Evolutionary conservation across 345 rosid species (phyloP).

Genomic region (Rubroshorea leprosula): DNA sequence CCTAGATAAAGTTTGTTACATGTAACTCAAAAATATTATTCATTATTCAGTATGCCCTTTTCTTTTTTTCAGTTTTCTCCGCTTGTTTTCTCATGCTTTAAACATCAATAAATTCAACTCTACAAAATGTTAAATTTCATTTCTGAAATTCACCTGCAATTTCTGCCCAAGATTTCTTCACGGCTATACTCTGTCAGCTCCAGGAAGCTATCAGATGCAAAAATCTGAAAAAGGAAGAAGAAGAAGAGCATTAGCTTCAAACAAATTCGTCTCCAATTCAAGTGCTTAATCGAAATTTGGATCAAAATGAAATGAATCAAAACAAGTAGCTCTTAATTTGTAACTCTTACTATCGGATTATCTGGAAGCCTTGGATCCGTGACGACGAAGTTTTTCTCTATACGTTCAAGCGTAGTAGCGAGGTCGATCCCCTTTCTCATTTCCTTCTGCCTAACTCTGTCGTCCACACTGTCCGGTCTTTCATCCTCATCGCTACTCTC

Average conservation of each 20-base stretch:
- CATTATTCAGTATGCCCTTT: too few relatives aligned
- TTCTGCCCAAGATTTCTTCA: slow-evolving; percentile 92
- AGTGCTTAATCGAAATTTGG: neutral
- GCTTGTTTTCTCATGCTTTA: too few relatives aligned
- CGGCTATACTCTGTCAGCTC: slow-evolving; percentile 97
- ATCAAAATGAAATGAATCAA: neutral
- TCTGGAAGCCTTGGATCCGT: slow-evolving; percentile 98
- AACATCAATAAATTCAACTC: neutral
- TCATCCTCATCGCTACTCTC: slow-evolving; percentile 48
- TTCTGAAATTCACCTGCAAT: slow-evolving; percentile 62
- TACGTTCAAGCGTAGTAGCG: slow-evolving; percentile 97
- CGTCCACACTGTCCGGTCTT: slow-evolving; percentile 72
- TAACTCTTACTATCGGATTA: slow-evolving; percentile 82
- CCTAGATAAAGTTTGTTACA: too few relatives aligned
- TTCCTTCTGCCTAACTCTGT: slow-evolving; percentile 76
- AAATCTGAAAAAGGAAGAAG: slow-evolving; percentile 50
- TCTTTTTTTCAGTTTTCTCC: too few relatives aligned
- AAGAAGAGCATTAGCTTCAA: slow-evolving; percentile 3
- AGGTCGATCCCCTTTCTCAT: slow-evolving; percentile 99
- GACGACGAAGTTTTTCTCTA: slow-evolving; percentile 95
- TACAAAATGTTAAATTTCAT: neutral
- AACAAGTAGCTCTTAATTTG: neutral
- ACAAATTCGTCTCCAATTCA: neutral
- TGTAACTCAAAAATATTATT: too few relatives aligned
- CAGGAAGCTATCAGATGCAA: slow-evolving; percentile 96